Base-by-base conservation (phyloP, 2,329 filamentous ascomycete species). In the Lojkania enalia region DNA sequence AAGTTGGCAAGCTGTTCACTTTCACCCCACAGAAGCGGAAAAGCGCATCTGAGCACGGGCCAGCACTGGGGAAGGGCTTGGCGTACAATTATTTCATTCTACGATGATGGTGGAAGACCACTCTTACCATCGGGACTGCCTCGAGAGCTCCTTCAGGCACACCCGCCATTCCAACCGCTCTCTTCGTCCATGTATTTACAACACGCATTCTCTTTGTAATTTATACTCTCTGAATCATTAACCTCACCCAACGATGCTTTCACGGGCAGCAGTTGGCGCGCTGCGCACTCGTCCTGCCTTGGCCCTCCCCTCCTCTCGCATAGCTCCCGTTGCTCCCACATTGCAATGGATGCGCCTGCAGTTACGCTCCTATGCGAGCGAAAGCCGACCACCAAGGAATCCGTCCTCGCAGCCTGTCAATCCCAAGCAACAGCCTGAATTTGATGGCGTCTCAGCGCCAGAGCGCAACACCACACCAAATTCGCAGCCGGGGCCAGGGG, bases 341-440 rank as follows among this genome's bases (percentile, higher is more conserved):
- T 6, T 16, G 39, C 55, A 55, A 51, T 58, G 54, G 54, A 49
- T 52, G 43, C 62, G 59, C 51, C 43, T 33, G 19, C 13, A 46
- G 39, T 12, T 9, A 27, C 32, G 39, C 14, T 13, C 53, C 45
- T 60, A 64, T 45, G 59, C 60, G 30, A 52, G 51, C 37, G 41
- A 39, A 37, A 54, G 46, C 35, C 46, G 49, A 23, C 51, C 51
- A 47, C 49, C 55, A 59, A 39, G 48, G 16, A 54, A 55, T 11
- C 16, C 49, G 64, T 63, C 48, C 39, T 58, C 31, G 47, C 37
- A 19, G 38, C n/a, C n/a, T n/a, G 57, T 55, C 44, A 58, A 45
- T 42, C 66, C 54, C 44, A 61, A 58, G 52, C 63, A 67, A 57
- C 63, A 71, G 55, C 55, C 23, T 35, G 61, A 74, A 55, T 61